These are phyloP conservation scores for Zasmidium angulare DNA, from an alignment of 2,329 filamentous ascomycete genomes.

Conservation along the genomic window DNA sequence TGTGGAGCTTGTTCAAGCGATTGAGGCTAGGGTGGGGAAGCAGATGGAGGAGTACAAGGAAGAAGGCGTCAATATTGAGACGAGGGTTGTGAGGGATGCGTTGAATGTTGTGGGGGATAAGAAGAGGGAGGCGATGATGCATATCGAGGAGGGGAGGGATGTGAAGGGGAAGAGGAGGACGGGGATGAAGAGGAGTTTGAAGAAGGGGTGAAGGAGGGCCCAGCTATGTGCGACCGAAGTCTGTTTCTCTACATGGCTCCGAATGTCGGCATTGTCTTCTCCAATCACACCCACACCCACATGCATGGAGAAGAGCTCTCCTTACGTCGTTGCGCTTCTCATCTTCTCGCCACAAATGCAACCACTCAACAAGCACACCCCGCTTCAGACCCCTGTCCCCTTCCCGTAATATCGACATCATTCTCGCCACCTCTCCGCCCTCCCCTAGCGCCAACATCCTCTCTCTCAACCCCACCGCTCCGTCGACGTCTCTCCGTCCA, in stretches of 20 bases:
- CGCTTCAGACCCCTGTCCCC: too few relatives aligned
- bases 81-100: conserved; percentile 77
- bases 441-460: not conserved
- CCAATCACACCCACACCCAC: too few relatives aligned
- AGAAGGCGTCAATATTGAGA: conserved; percentile 92
- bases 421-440: too few relatives aligned
- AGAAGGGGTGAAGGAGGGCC: not conserved
- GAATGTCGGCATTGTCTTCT: too few relatives aligned
- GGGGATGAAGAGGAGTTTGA: conserved; percentile 13
- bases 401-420: too few relatives aligned
- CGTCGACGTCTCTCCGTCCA: too few relatives aligned
- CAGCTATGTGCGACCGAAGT: not conserved
- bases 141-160: conserved; percentile 89
- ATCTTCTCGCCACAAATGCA: too few relatives aligned
- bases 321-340: too few relatives aligned
- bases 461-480: too few relatives aligned
- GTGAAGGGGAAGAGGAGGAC: conserved; percentile 73
- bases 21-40: conserved; percentile 77
- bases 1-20: conserved; percentile 84
- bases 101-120: conserved; percentile 92
- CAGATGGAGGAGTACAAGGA: conserved; percentile 83
- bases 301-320: too few relatives aligned
- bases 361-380: too few relatives aligned
- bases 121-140: conserved; percentile 85
- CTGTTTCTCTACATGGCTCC: too few relatives aligned